Evolutionary conservation across 352 stramenopile species (phyloP).

Genomic region (Phytophthora macrochlamydospora): DNA sequence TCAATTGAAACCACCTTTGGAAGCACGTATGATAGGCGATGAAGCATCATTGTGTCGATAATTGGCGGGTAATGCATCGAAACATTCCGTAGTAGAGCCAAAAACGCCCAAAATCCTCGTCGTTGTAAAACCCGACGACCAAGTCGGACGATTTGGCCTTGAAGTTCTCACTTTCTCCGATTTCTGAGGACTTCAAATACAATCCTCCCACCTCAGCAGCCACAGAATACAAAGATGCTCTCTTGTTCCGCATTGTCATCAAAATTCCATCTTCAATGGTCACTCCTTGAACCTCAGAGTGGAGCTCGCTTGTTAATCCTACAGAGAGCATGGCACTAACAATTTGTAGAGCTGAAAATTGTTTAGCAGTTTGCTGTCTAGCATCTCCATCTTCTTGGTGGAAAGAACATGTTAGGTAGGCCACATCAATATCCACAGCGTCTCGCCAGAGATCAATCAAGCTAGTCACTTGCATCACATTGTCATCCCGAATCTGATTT

Average conservation of each 20-base stretch:
- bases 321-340: conserved; percentile 62
- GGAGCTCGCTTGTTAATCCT: conserved; percentile 33
- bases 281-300: conserved; percentile 19
- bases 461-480: conserved; percentile 59
- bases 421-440: conserved; percentile 42
- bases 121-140: conserved; percentile 55
- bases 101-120: conserved; percentile 73
- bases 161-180: conserved; percentile 25
- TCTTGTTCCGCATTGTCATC: conserved; percentile 51
- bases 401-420: conserved; percentile 43
- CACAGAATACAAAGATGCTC: conserved; percentile 54
- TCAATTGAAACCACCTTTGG: conserved; percentile 63
- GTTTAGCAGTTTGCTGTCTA: conserved; percentile 46
- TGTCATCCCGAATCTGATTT: conserved; percentile 70
- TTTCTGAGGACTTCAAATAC: conserved; percentile 29
- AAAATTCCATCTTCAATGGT: conserved; percentile 62
- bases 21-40: conserved; percentile 70
- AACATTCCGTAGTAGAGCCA: conserved; percentile 65
- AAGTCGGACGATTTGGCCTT: conserved; percentile 44
- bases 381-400: conserved; percentile 42
- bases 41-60: conserved; percentile 73
- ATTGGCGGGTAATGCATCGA: conserved; percentile 60
- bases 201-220: conserved; percentile 73
- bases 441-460: conserved; percentile 68
- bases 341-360: conserved; percentile 61